phyloP scores from a whole-genome alignment of 106 monocot species.

The Acorus gramineus region DNA sequence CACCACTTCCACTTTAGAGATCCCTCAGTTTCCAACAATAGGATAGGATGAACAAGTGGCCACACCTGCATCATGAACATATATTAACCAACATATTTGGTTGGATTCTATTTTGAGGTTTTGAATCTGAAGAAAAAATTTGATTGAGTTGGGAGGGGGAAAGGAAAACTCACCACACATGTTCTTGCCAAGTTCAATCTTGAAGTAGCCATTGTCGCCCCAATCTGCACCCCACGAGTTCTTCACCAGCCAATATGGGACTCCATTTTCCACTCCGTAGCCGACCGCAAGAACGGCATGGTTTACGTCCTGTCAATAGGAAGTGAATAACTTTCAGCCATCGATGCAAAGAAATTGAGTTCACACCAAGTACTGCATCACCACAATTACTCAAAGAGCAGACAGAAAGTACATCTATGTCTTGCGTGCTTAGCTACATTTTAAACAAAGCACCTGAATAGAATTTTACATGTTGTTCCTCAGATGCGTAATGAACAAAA shows the following conservation, averaged over 20 bases:
- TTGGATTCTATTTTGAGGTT: not conserved
- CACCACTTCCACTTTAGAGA: too few species aligned
- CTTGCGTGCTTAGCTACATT: too few species aligned
- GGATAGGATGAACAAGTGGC: slow-evolving; percentile 98
- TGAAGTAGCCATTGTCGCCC: slow-evolving; percentile 90
- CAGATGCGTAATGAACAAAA: too few species aligned
- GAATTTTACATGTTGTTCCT: too few species aligned
- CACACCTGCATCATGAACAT: slow-evolving; percentile 42
- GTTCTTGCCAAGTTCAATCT: slow-evolving; percentile 96
- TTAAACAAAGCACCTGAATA: too few species aligned
- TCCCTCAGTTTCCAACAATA: slow-evolving; percentile 21
- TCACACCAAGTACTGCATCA: too few species aligned
- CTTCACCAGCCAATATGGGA: slow-evolving; percentile 78
- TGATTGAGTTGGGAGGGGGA: not conserved
- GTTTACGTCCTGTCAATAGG: slow-evolving; percentile 53
- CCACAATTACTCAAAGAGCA: too few species aligned
- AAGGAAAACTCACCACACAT: slow-evolving; percentile 72
- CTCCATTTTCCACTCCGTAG: slow-evolving; percentile 63
- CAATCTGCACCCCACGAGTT: slow-evolving; percentile 76
- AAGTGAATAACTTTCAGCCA: not conserved
- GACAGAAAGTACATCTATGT: too few species aligned
- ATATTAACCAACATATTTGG: not conserved
- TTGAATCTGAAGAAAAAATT: not conserved
- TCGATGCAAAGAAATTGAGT: too few species aligned
- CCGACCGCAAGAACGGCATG: slow-evolving; percentile 82